Evolutionary conservation across 352 stramenopile genomes (phyloP).

Genomic region (Pythium periplocum): DNA sequence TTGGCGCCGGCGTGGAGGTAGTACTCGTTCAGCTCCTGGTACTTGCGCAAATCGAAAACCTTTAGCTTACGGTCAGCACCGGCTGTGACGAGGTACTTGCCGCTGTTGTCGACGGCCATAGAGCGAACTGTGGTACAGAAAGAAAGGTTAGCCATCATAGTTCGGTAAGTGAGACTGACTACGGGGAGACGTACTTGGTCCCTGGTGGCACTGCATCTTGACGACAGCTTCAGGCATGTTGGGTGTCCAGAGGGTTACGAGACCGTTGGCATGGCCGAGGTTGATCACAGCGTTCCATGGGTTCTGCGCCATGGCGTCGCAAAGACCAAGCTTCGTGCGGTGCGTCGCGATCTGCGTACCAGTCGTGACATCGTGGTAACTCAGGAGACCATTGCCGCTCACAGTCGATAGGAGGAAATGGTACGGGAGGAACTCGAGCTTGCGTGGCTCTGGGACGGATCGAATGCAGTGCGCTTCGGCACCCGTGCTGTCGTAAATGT

Average conservation of each 20-base stretch:
- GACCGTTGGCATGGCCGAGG: slow-evolving; percentile 95
- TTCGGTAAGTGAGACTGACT: too few species aligned
- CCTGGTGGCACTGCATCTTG: slow-evolving; percentile 97
- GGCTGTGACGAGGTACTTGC: slow-evolving; percentile 95
- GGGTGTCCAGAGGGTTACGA: slow-evolving; percentile 98
- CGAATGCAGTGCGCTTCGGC: slow-evolving; percentile 96
- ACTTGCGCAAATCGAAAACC: slow-evolving; percentile 97
- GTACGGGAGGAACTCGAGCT: slow-evolving; percentile 97
- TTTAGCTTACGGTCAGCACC: slow-evolving; percentile 94
- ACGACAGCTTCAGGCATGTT: slow-evolving; percentile 92
- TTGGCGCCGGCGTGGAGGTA: slow-evolving; percentile 83
- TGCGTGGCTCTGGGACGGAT: slow-evolving; percentile 88
- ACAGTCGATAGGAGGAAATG: slow-evolving; percentile 98
- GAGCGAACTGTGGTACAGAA: slow-evolving; percentile 50
- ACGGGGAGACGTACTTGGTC: slow-evolving; percentile 75
- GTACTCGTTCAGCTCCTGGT: slow-evolving; percentile 94
- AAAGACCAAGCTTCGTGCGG: slow-evolving; percentile 91
- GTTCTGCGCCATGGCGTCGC: slow-evolving; percentile 93
- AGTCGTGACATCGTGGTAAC: slow-evolving; percentile 97
- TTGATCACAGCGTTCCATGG: slow-evolving; percentile 96
- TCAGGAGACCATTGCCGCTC: slow-evolving; percentile 86
- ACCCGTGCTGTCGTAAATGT: slow-evolving; percentile 97
- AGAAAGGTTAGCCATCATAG: too few species aligned
- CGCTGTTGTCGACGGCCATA: slow-evolving; percentile 91
- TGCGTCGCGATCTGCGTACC: slow-evolving; percentile 91